Base-by-base conservation (phyloP, 768 basidiomycete species). In the Termitomyces sp. region DNA sequence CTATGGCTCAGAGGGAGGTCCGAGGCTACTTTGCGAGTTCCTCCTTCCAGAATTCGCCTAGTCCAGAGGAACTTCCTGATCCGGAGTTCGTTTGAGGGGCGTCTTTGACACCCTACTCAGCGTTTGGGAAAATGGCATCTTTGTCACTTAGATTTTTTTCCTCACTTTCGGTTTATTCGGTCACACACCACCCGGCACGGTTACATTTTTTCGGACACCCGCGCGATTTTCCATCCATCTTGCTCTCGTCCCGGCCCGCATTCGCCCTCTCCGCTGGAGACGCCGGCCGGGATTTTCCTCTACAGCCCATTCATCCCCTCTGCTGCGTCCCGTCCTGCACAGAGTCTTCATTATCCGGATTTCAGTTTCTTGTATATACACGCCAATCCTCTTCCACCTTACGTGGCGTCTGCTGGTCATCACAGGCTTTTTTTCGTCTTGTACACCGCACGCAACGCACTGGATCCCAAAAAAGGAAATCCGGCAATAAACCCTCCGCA, bases 1-100 rank as follows among this genome's bases (percentile, higher is more conserved):
- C 62, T 9, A 70, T 75, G 64, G 72, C 71, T 2, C 54, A 58
- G 50, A 58, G 61, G 48, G 71, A 76, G 61, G 72, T 71, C 3
- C 65, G 59, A 16, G 65, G 79, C 8, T 89, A 82, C 67, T 92
- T 88, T 70, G 89, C 90, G 63, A 90, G 88, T 66, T 90, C 88
- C 33, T 76, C 79, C 66, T 92, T 90, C 83, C 90, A 91, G 79
- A 92, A 90, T 76, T 90, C 88, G 58, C 90, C 90, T 16, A 90
- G 86, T 65, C 90, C 90, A 53, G 90, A 91, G 60, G 88, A 88
- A 67, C 73, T 92, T 49, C 90, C 90, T 47, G 81, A 83, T 59
- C 88, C 87, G 55, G 74, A 78, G 62, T 85, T 87, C 67, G 72
- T 74, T 52, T 79, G 70, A 79, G 69, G 49, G 58, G 51, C 56